A percentile compares a stretch with the other conserved stretches of the same genome.
phyloP scores from a whole-genome alignment of 2,329 filamentous ascomycete genomes.

The Teratosphaeriaceae sp. region DNA sequence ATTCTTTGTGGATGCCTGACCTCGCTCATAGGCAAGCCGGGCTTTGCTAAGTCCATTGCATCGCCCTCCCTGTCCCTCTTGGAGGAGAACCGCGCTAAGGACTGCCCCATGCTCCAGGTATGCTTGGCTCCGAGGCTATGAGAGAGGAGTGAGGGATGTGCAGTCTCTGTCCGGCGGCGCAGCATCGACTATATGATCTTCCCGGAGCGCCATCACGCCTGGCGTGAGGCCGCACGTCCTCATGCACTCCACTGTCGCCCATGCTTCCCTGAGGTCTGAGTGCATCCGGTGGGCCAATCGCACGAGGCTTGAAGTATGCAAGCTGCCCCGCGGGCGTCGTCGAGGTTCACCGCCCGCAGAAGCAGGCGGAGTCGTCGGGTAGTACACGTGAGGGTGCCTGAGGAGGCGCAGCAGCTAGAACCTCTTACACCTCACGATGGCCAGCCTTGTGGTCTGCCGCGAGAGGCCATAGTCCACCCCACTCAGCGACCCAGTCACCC shows the following conservation, averaged over 20 bases:
- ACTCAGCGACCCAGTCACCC: too few species aligned
- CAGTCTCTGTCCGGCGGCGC: not conserved
- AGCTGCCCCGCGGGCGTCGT: too few species aligned
- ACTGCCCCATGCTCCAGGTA: not conserved
- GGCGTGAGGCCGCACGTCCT: not conserved
- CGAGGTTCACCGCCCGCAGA: too few species aligned
- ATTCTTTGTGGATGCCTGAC: not conserved
- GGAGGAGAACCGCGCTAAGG: not conserved
- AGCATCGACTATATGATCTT: not conserved
- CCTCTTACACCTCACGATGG: too few species aligned
- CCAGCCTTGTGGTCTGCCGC: too few species aligned
- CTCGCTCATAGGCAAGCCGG: not conserved
- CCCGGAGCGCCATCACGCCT: not conserved
- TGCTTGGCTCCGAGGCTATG: not conserved
- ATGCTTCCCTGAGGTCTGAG: not conserved
- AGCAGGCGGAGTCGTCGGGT: not conserved
- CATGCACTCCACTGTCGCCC: not conserved
- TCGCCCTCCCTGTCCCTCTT: not conserved
- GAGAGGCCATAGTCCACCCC: too few species aligned
- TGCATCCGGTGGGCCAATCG: not conserved
- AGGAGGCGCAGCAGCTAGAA: not conserved
- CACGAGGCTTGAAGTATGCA: too few species aligned
- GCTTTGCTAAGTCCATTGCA: not conserved
- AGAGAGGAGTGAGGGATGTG: not conserved
- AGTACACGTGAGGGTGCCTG: not conserved